Base-by-base conservation (phyloP, 192 early-diverging fungal genomes). In the Linderina pennispora region DNA sequence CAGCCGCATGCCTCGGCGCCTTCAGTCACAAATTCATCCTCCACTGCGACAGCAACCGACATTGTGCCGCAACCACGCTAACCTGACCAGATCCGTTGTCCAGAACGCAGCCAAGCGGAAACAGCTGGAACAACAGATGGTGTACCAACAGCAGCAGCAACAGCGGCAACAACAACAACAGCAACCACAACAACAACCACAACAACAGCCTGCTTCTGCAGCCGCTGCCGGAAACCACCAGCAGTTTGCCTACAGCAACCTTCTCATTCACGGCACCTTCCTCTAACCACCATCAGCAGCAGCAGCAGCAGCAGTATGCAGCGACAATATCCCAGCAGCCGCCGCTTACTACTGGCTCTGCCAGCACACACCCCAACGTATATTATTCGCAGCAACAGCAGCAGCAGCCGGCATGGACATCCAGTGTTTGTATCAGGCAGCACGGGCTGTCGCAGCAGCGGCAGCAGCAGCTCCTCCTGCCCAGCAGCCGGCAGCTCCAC, bases 51-150 rank as follows among this genome's bases (percentile, higher is more conserved):
- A n/a, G n/a, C n/a, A n/a, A 28, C 47, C 23, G 61, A 64, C 45
- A 23, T 24, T 34, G 18, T 36, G 25, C 5, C 38, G 35, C 44
- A 54, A 36, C 15, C 51, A 18, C 67, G 67, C 46, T 71, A 71
- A n/a, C 42, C 45, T 71, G 56, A 71, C 67, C 36, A 58, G 67
- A 52, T 71, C 67, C 25, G 67, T 63, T 23, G 66, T 36, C 28
- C 66, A 70, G 35, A 70, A 54, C 34, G 66, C 60, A 13, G 56
- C 55, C 2, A 51, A 53, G 51, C 47, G 52, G 46, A 63, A 71
- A 49, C 60, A 64, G 32, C 52, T 56, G 44, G 44, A 60, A 33
- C 24, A 56, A 23, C 23, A 40, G 31, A 45, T 31, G 16, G 26
- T 15, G 22, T 16, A 9, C 23, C 10, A 20, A 13, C 46, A 23